Conservation (phyloP, 495 filamentous ascomycete genomes). For the Rhypophila decipiens region DNA sequence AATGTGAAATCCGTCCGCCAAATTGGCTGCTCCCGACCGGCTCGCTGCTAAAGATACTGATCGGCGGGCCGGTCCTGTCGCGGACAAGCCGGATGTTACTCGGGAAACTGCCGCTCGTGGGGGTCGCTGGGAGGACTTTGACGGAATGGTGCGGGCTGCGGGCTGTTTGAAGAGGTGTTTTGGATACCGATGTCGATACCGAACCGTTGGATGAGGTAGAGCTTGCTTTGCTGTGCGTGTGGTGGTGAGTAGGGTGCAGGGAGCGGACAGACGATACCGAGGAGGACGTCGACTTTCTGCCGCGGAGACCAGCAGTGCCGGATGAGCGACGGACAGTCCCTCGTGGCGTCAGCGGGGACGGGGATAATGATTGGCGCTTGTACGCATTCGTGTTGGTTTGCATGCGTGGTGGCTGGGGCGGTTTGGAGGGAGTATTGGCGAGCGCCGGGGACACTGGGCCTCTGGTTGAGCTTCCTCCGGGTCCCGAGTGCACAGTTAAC, state of each 20-base stretch:
- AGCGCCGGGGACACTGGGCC: conserved; percentile 18
- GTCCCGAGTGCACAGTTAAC: not conserved
- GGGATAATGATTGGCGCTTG: conserved; percentile 82
- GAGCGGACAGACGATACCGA: conserved; percentile 90
- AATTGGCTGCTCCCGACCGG: conserved; percentile 50
- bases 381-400: conserved; percentile 48
- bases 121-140: conserved; percentile 91
- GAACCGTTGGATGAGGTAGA: conserved; percentile 83
- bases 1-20: too few relatives aligned
- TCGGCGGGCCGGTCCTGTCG: conserved; percentile 36
- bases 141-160: conserved; percentile 82
- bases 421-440: conserved; percentile 34
- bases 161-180: conserved; percentile 51
- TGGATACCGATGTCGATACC: conserved; percentile 59
- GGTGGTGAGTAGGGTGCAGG: conserved; percentile 80
- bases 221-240: conserved; percentile 87
- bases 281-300: conserved; percentile 92
- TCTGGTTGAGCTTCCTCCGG: conserved; percentile 3
- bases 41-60: conserved; percentile 43
- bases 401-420: conserved; percentile 38
- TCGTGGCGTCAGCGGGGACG: conserved; percentile 80
- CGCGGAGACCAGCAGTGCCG: conserved; percentile 60
- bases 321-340: conserved; percentile 71
- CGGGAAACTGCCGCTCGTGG: conserved; percentile 71
- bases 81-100: conserved; percentile 82